Evolutionary conservation across 331 rosid species (phyloP).

Genomic region (Rosa hybrid): DNA sequence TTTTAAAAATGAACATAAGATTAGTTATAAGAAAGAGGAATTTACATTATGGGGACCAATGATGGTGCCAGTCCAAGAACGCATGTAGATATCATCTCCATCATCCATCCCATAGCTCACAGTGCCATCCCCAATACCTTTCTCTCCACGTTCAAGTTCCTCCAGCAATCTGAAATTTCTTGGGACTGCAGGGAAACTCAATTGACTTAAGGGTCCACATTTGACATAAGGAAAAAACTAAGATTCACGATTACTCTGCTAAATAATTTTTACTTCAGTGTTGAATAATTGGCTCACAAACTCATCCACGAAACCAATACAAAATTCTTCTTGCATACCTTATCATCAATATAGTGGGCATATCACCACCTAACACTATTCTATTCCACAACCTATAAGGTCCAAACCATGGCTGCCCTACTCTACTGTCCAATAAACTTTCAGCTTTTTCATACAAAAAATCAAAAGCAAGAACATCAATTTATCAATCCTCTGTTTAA

Average conservation of each 20-base stretch:
- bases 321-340: background rate
- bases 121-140: slow-evolving; percentile 91
- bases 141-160: slow-evolving; percentile 93
- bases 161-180: slow-evolving; percentile 95
- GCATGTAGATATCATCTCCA: slow-evolving; percentile 99
- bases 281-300: background rate
- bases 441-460: background rate
- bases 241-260: background rate
- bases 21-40: background rate
- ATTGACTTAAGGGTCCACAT: slow-evolving; percentile 16
- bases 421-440: background rate
- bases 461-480: background rate
- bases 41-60: slow-evolving; percentile 99
- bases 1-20: background rate
- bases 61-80: slow-evolving; percentile 99
- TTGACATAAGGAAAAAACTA: background rate
- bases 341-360: background rate
- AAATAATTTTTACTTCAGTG: background rate
- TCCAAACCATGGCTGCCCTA: background rate
- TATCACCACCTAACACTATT: background rate
- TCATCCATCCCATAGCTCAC: slow-evolving; percentile 99
- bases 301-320: background rate
- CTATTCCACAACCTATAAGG: background rate
- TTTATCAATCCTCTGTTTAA: background rate
- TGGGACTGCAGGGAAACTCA: slow-evolving; percentile 57